Evolutionary conservation across 169 alveolate species (phyloP).

Genomic region (Eimeria zaria): DNA sequence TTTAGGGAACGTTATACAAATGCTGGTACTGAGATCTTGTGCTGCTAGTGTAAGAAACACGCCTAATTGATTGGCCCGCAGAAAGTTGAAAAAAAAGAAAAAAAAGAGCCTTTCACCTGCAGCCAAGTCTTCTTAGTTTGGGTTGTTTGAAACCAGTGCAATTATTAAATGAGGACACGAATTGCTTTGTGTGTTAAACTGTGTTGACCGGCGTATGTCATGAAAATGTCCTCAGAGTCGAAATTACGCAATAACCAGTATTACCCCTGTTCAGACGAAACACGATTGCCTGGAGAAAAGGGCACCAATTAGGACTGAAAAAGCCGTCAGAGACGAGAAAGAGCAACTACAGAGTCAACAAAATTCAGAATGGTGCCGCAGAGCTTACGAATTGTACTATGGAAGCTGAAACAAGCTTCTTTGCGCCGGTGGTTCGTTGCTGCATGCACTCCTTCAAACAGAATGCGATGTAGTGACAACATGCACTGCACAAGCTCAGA

Average conservation of each 20-base stretch:
- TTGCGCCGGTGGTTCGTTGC: conserved; percentile 17
- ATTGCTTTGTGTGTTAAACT: not conserved
- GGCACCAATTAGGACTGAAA: not conserved
- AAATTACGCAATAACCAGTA: not conserved
- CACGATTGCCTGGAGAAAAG: not conserved
- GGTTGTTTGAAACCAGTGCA: not conserved
- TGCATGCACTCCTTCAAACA: not conserved
- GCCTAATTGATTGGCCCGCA: not conserved
- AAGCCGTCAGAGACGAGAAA: not conserved
- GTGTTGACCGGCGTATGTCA: not conserved
- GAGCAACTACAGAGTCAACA: not conserved
- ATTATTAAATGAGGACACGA: not conserved
- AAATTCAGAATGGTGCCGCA: not conserved
- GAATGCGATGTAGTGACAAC: not conserved
- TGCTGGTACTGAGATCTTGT: not conserved
- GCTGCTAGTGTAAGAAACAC: not conserved
- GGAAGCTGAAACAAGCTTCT: not conserved
- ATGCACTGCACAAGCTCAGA: not conserved
- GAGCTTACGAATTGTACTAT: not conserved
- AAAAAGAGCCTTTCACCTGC: too few species aligned
- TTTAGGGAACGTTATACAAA: too few species aligned
- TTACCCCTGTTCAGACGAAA: not conserved
- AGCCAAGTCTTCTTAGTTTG: not conserved
- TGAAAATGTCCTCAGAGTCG: not conserved
- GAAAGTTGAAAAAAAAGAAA: too few species aligned